phyloP scores from a whole-genome alignment of 768 basidiomycete species.

The Suillus luteus region DNA sequence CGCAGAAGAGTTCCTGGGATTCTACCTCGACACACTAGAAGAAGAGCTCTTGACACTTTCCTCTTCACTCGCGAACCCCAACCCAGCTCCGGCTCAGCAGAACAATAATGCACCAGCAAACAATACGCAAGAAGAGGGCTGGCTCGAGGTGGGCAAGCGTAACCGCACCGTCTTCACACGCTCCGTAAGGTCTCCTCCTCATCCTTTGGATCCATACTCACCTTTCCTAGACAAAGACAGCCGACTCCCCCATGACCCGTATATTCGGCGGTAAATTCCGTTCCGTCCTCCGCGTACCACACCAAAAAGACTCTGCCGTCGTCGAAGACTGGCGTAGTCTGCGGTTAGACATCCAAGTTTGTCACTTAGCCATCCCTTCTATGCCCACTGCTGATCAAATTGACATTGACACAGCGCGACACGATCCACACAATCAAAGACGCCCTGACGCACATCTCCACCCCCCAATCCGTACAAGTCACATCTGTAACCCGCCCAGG shows the following conservation, averaged over 20 bases:
- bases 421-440: conserved; percentile 79
- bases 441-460: conserved; percentile 75
- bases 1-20: conserved; percentile 98
- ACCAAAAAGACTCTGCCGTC: conserved; percentile 82
- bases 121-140: conserved; percentile 55
- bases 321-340: conserved; percentile 92
- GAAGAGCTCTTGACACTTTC: conserved; percentile 83
- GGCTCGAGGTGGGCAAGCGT: conserved; percentile 92
- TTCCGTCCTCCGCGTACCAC: conserved; percentile 77
- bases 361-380: conserved; percentile 6
- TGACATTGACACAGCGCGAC: conserved; percentile 52
- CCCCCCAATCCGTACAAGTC: conserved; percentile 79
- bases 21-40: conserved; percentile 91
- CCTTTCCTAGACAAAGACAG: conserved; percentile 60
- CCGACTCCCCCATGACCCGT: conserved; percentile 85
- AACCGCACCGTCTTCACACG: conserved; percentile 81
- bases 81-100: conserved; percentile 34
- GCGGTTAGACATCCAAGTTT: conserved; percentile 85
- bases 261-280: conserved; percentile 95
- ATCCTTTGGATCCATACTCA: not conserved
- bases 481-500: conserved; percentile 58
- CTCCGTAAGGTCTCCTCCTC: conserved; percentile 52
- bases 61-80: conserved; percentile 45
- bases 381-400: not conserved
- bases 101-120: conserved; percentile 12